Conservation (phyloP, 192 early-diverging fungal species). For the Phycomyces blakesleeanus region DNA sequence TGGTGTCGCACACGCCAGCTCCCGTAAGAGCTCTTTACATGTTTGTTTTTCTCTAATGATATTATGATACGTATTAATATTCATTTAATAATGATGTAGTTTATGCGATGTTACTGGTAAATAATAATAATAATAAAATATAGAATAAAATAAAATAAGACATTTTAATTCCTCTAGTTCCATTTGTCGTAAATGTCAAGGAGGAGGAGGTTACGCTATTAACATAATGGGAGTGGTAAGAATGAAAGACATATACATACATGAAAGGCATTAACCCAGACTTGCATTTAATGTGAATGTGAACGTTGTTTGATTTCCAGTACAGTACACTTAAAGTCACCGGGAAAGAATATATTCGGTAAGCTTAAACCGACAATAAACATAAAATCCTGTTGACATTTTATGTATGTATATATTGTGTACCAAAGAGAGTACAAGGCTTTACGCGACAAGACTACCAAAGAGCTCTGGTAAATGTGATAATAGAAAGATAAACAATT, state of each 20-base stretch:
- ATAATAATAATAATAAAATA: neutral
- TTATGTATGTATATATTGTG: neutral
- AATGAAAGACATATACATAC: neutral
- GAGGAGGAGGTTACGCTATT: constrained; percentile 53
- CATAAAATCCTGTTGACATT: neutral
- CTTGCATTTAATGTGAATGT: neutral
- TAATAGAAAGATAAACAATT: neutral
- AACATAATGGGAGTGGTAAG: constrained; percentile 52
- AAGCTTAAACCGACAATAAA: neutral
- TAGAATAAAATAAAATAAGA: no score
- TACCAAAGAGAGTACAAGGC: constrained; percentile 26
- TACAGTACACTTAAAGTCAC: constrained; percentile 32
- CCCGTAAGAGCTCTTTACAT: no score
- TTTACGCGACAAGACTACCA: constrained; percentile 30
- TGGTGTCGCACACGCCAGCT: constrained; percentile 44
- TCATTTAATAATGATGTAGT: no score
- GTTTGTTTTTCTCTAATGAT: no score
- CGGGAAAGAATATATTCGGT: constrained; percentile 31
- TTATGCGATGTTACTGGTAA: constrained; percentile 55
- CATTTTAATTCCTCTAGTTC: constrained; percentile 33
- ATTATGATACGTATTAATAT: no score
- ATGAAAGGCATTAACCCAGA: no score
- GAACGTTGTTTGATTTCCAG: constrained; percentile 6
- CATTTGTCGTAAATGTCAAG: constrained; percentile 62
- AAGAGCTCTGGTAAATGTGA: constrained; percentile 28